Evolutionary conservation across 306 rosid genomes (phyloP), one percentile per base, ranked within the genome.

Genomic region (Nissolia schottii): DNA sequence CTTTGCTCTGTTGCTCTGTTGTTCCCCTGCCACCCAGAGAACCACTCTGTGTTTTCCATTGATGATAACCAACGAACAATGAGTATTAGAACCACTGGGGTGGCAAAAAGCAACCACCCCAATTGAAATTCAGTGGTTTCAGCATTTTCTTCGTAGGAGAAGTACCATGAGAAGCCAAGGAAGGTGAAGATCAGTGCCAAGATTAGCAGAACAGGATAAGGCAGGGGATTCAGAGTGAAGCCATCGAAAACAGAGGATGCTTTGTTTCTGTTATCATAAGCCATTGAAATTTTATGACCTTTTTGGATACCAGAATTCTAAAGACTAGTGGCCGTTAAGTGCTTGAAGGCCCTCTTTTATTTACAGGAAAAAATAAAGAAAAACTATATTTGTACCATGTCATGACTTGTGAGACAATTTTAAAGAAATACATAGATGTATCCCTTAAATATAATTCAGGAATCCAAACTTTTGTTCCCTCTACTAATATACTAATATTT

Each of bases 171-270:
- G 7, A 51, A 40, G 19, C 92, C 85, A 3, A 92, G 75, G 61
- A 89, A 89, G 84, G 85, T 6, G 24, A 79, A 86, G 80, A 83
- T 69, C 41, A 86, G 80, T 34, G 89, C 88, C 1, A 92, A 74
- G 75, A 90, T 81, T n/a, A 90, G 54, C 18, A 90, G 81, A 62
- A 90, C 96, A 19, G 98, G 98, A 65, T 86, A 90, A 27, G 91
- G 95, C 11, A 87, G 78, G 9, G 96, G 98, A 58, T 46, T 77
- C 37, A 92, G 81, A 54, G 92, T 76, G 77, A 92, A 87, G 6
- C 78, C 85, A 10, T 92, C 96, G 15, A 86, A 43, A 70, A 86
- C 45, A 12, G 96, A 81, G 11, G 68, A 71, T 63, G 50, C 10
- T 55, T 75, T 77, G 87, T 65, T 87, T 83, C 85, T 84, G 41